Conservation (phyloP, 176 grass and related monocot species). For the Hordeum marinum region DNA sequence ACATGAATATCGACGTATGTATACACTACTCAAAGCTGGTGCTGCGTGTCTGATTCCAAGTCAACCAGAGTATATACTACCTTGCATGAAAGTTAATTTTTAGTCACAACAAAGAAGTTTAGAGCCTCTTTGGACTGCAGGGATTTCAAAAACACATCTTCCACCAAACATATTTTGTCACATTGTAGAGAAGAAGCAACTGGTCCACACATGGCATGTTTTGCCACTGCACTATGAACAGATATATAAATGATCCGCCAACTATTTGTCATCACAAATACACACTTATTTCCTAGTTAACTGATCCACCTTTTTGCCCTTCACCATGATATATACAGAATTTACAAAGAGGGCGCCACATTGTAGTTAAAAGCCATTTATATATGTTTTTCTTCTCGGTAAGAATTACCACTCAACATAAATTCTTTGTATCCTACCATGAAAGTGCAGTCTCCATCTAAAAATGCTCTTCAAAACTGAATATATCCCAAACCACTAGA, state of each 20-base stretch:
- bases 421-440: neutral
- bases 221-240: neutral
- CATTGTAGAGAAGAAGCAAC: too few relatives aligned
- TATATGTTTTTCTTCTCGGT: too few relatives aligned
- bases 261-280: neutral
- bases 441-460: neutral
- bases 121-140: neutral
- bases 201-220: too few relatives aligned
- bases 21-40: too few relatives aligned
- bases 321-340: too few relatives aligned
- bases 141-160: neutral
- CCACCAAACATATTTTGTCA: neutral
- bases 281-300: too few relatives aligned
- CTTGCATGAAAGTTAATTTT: neutral
- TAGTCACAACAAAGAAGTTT: neutral
- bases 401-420: neutral
- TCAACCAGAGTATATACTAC: too few relatives aligned
- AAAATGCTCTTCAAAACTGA: neutral
- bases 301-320: too few relatives aligned
- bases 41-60: neutral
- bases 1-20: conserved; percentile 1
- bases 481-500: neutral
- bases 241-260: neutral
- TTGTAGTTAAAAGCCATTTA: too few relatives aligned
- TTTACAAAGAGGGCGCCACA: too few relatives aligned